These are phyloP conservation scores for Barbarea vulgaris DNA, from an alignment of 345 rosid genomes.

Conservation along the genomic window DNA sequence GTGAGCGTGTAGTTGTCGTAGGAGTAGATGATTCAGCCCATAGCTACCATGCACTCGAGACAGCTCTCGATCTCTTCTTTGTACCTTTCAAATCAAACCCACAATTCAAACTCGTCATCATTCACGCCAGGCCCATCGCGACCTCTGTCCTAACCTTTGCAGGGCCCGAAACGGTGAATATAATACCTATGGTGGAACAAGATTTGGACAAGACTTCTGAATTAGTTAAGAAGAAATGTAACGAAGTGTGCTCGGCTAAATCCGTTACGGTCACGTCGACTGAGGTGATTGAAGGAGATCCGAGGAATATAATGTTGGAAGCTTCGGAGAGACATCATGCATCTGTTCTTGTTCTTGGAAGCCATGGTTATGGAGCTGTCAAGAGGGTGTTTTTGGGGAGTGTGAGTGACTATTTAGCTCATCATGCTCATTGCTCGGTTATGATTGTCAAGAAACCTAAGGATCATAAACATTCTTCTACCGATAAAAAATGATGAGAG, in stretches of 20 bases:
- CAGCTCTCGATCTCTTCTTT: slow-evolving; percentile 60
- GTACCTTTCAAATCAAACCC: slow-evolving; percentile 36
- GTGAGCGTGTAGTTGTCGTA: slow-evolving; percentile 49
- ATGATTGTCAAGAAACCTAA: slow-evolving; percentile 40
- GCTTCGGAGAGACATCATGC: slow-evolving; percentile 46
- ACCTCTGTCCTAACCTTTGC: slow-evolving; percentile 41
- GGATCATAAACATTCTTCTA: neutral
- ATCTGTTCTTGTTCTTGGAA: slow-evolving; percentile 48
- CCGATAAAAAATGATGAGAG: slow-evolving; percentile 4
- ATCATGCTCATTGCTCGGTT: slow-evolving; percentile 39
- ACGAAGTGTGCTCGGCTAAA: slow-evolving; percentile 39
- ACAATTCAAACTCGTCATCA: slow-evolving; percentile 52
- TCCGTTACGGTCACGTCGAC: slow-evolving; percentile 24
- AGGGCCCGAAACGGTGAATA: slow-evolving; percentile 45
- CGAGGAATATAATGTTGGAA: slow-evolving; percentile 46
- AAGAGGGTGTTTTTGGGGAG: slow-evolving; percentile 45
- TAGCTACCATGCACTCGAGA: slow-evolving; percentile 58
- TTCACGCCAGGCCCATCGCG: slow-evolving; percentile 54
- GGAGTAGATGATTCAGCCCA: slow-evolving; percentile 56
- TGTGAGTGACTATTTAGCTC: slow-evolving; percentile 37
- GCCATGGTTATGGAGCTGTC: slow-evolving; percentile 51
- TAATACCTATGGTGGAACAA: slow-evolving; percentile 39
- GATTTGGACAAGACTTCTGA: slow-evolving; percentile 43
- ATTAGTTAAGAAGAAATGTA: slow-evolving; percentile 33
- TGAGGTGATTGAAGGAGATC: slow-evolving; percentile 50